phyloP scores from a whole-genome alignment of 106 monocot species.

The Phalaenopsis aphrodite region DNA sequence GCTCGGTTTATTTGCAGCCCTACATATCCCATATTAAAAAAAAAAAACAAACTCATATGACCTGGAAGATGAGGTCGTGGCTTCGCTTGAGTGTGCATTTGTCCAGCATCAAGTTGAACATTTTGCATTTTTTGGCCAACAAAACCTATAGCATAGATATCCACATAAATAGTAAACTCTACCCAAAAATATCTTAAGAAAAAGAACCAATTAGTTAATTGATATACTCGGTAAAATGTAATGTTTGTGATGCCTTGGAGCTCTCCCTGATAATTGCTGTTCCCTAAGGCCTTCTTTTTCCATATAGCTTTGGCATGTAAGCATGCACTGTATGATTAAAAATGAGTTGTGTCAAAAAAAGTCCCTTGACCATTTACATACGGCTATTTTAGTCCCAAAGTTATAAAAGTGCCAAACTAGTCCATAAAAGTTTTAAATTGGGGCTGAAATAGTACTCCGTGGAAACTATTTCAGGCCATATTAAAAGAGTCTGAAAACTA shows the following conservation, averaged over 20 bases:
- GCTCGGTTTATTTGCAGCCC: no score
- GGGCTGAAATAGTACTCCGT: no score
- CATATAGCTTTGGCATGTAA: conserved; percentile 62
- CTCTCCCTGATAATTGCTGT: conserved; percentile 39
- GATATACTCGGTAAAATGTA: conserved; percentile 80
- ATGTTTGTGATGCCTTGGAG: conserved; percentile 80
- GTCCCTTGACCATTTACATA: no score
- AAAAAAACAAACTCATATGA: neutral
- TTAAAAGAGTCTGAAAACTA: no score
- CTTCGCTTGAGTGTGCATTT: conserved; percentile 25
- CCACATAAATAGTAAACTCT: neutral
- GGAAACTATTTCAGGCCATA: no score
- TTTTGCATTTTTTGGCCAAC: conserved; percentile 19
- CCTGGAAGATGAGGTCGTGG: conserved; percentile 49
- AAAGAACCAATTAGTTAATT: neutral
- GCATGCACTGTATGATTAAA: conserved; percentile 33
- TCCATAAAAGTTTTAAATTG: no score
- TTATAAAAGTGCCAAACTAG: no score
- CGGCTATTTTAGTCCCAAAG: no score
- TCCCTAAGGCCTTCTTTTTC: conserved; percentile 74
- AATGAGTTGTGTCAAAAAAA: neutral
- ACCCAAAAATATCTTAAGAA: neutral
- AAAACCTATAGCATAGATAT: conserved; percentile 30
- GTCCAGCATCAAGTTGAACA: conserved; percentile 16
- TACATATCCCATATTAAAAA: no score